Evolutionary conservation across 2,329 filamentous ascomycete species (phyloP).

Genomic region (Fonsecaea multimorphosa): DNA sequence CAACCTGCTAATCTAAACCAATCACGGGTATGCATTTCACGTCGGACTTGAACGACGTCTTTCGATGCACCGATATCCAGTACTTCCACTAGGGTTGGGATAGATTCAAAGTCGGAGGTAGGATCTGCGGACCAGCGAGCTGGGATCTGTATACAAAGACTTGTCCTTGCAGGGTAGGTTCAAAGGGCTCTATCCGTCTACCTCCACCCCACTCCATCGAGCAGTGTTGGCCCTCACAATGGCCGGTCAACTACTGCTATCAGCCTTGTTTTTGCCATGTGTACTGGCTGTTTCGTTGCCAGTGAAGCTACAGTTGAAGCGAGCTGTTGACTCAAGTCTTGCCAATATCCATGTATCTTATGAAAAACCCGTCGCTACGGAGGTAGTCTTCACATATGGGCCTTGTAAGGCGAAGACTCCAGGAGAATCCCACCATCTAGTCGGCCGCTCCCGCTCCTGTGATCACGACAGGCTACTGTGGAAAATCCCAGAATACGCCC

Average conservation of each 20-base stretch:
- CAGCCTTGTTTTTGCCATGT: conserved; percentile 20
- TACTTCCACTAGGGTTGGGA: not conserved
- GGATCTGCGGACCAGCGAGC: not conserved
- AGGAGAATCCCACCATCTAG: conserved; percentile 29
- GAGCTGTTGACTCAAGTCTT: conserved; percentile 27
- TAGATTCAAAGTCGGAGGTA: not conserved
- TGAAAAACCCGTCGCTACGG: conserved; percentile 10
- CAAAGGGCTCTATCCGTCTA: not conserved
- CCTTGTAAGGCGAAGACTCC: conserved; percentile 25
- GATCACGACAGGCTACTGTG: conserved; percentile 30
- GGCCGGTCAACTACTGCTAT: conserved; percentile 9
- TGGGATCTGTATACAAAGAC: conserved; percentile 11
- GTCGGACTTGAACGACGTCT: conserved; percentile 26
- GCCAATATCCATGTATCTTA: conserved; percentile 30
- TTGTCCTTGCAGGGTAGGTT: not conserved
- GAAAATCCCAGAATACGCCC: conserved; percentile 27
- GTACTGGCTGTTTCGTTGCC: conserved; percentile 22
- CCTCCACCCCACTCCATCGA: not conserved
- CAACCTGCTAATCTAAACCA: conserved; percentile 30
- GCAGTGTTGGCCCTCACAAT: conserved; percentile 3
- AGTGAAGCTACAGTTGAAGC: conserved; percentile 28
- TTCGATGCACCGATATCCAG: not conserved
- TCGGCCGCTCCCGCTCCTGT: conserved; percentile 23
- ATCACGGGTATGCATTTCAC: conserved; percentile 5
- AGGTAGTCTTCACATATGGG: conserved; percentile 30